phyloP scores from a whole-genome alignment of 2,329 filamentous ascomycete genomes.

The Fusarium zealandicum region DNA sequence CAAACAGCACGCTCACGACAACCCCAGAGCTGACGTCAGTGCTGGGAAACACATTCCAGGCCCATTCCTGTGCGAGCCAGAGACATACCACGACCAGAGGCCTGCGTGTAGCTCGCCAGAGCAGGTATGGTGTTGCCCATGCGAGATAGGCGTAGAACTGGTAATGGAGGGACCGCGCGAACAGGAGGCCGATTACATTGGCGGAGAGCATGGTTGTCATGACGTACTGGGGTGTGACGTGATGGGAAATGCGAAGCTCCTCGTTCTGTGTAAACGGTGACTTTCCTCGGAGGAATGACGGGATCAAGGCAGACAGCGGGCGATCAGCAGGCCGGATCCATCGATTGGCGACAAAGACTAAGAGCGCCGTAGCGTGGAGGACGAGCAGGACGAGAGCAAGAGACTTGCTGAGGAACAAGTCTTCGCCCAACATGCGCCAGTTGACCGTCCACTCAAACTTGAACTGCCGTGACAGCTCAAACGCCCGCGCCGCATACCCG shows the following conservation, averaged over 20 bases:
- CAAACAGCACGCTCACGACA: conserved; percentile 74
- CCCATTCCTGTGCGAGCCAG: conserved; percentile 86
- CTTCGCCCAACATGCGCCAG: conserved; percentile 93
- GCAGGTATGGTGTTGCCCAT: conserved; percentile 86
- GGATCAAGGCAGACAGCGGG: conserved; percentile 61
- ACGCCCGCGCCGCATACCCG: conserved; percentile 82
- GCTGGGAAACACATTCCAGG: conserved; percentile 95
- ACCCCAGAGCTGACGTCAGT: conserved; percentile 60
- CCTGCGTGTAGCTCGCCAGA: conserved; percentile 79
- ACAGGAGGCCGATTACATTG: conserved; percentile 81
- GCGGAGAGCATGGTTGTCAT: conserved; percentile 79
- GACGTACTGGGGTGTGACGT: conserved; percentile 75
- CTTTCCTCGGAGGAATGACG: conserved; percentile 51
- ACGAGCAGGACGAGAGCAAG: conserved; percentile 74
- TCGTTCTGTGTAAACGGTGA: conserved; percentile 58
- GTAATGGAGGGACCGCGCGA: conserved; percentile 89
- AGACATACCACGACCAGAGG: conserved; percentile 71
- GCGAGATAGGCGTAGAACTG: conserved; percentile 94
- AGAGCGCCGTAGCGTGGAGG: conserved; percentile 70
- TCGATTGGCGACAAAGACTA: conserved; percentile 68
- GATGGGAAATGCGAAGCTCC: conserved; percentile 62
- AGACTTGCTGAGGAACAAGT: conserved; percentile 71
- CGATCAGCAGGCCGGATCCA: conserved; percentile 77
- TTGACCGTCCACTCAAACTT: conserved; percentile 99
- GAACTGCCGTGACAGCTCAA: conserved; percentile 90